Evolutionary conservation across 306 rosid genomes (phyloP), one percentile per base, ranked within the genome.

Genomic region (Prunus dulcis): DNA sequence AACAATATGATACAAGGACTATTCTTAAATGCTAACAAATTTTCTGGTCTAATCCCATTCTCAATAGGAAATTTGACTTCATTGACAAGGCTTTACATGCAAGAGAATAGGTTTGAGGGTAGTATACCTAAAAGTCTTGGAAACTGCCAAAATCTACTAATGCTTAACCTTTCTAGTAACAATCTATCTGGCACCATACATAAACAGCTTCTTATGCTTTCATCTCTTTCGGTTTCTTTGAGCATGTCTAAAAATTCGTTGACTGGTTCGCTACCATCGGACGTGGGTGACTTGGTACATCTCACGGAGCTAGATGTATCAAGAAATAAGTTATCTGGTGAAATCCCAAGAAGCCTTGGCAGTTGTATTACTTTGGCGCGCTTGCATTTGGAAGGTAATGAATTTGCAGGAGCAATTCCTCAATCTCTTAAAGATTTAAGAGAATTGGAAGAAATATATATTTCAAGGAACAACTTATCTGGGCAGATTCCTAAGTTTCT

Each of bases 101-200:
- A 5, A 46, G 49, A 12, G 11, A 85, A 81, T 18, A 18, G 57
- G 22, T 52, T 52, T 52, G 57, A 52, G 8, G 57, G 57, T 2
- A 52, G n/a, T 17, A 17, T 52, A 52, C 57, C 57, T 52, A 18
- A 52, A 6, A 52, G 57, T 17, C 19, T 52, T 52, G 57, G 57
- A 52, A 52, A 51, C 57, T 51, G 19, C 9, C 19, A 51, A 7
- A 51, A 51, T 4, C n/a, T 51, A 51, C 57, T 17, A 5, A 51
- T 51, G 7, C 57, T 51, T 51, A 52, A 52, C 57, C n/a, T 52
- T 52, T 52, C 77, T 6, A 4, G 17, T 50, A 84, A 84, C 73
- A 78, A 23, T 18, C 67, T 84, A 41, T 65, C 38, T 20, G 81
- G 85, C 49, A 53, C 64, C 50, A 78, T 82, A 71, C 86, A 86